Percentiles rank a stretch among this genome's conserved stretches.
Evolutionary conservation across 805 yeast species (phyloP).

Genomic region (Lipomyces chichibuensis): DNA sequence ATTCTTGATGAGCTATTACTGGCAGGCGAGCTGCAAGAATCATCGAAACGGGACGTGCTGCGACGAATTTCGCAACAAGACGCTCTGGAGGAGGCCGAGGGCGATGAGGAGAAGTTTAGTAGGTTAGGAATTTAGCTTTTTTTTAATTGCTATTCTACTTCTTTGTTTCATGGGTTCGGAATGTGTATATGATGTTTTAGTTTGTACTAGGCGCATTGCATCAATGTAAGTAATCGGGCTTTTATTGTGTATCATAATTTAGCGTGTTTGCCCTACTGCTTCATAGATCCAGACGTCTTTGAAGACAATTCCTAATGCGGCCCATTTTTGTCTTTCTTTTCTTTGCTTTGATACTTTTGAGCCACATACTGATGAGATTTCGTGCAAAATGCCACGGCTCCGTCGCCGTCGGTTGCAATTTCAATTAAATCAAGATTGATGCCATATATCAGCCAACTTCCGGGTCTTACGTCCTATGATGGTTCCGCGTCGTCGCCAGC

Average conservation of each 20-base stretch:
- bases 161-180: neutral
- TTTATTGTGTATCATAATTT: neutral
- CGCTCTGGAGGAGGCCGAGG: slow-evolving; percentile 78
- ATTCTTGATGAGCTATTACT: slow-evolving; percentile 85
- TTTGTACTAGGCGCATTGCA: slow-evolving; percentile 1
- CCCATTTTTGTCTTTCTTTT: slow-evolving; percentile 2
- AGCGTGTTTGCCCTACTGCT: neutral
- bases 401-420: slow-evolving; percentile 2
- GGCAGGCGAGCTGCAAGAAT: slow-evolving; percentile 86
- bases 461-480: slow-evolving; percentile 26
- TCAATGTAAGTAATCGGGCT: slow-evolving; percentile 1
- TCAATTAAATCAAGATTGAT: slow-evolving; percentile 18
- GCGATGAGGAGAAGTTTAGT: slow-evolving; percentile 49
- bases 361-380: neutral
- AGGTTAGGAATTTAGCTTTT: slow-evolving; percentile 29
- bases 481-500: neutral
- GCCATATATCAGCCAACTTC: slow-evolving; percentile 31
- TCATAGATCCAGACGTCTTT: neutral
- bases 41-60: slow-evolving; percentile 77
- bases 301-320: neutral
- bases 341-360: slow-evolving; percentile 6
- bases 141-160: neutral
- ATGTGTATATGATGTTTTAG: neutral
- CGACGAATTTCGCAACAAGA: slow-evolving; percentile 82
- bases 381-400: neutral